These are phyloP conservation scores for Alliaria petiolata DNA, from an alignment of 345 rosid genomes.

Conservation along the genomic window DNA sequence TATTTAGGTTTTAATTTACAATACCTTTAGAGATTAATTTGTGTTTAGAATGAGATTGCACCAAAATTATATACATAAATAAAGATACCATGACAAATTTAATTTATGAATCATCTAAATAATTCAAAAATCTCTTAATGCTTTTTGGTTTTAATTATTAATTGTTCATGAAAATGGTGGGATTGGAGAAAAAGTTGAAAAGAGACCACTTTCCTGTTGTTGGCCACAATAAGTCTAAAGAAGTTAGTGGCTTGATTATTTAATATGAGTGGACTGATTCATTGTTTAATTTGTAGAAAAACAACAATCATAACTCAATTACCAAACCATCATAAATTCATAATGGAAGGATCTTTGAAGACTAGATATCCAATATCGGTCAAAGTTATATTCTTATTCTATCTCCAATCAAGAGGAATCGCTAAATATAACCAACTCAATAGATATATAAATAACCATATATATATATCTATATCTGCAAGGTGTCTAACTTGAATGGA, in stretches of 20 bases:
- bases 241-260: conserved; percentile 47
- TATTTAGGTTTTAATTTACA: background rate
- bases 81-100: background rate
- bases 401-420: background rate
- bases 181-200: conserved; percentile 39
- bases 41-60: background rate
- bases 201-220: conserved; percentile 58
- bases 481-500: background rate
- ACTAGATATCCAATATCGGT: background rate
- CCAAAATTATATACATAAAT: background rate
- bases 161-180: conserved; percentile 26
- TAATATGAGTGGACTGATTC: conserved; percentile 19
- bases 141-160: conserved; percentile 28
- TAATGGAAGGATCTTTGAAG: background rate
- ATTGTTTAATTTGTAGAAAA: background rate
- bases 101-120: background rate
- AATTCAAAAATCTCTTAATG: background rate
- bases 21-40: background rate
- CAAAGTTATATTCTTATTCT: background rate
- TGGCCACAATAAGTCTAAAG: conserved; percentile 54
- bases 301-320: background rate
- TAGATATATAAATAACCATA: too few relatives aligned
- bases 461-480: too few relatives aligned
- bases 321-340: conserved; percentile 16
- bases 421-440: too few relatives aligned